Evolutionary conservation across 2,329 filamentous ascomycete species (phyloP).

Genomic region (Botrytis tulipae): DNA sequence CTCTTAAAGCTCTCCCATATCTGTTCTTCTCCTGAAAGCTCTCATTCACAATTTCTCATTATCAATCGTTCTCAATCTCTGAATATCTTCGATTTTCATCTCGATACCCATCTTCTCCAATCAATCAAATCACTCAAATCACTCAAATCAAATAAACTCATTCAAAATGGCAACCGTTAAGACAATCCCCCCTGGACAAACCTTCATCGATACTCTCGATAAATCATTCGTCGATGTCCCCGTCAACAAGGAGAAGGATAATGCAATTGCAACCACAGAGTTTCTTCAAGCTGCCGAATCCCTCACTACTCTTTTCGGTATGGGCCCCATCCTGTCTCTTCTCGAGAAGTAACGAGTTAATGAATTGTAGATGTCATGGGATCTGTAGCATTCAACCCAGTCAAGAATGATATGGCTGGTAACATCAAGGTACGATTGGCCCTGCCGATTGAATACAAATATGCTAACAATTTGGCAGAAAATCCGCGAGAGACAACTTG

Average conservation of each 20-base stretch:
- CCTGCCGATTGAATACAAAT: slow-evolving; percentile 1
- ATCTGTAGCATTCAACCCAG: slow-evolving; percentile 77
- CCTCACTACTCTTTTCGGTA: slow-evolving; percentile 83
- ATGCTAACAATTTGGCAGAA: slow-evolving; percentile 56
- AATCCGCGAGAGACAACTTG: slow-evolving; percentile 78
- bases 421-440: slow-evolving; percentile 77
- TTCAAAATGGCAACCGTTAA: slow-evolving; percentile 32
- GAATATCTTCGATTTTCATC: too few relatives aligned
- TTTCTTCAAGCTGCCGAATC: slow-evolving; percentile 92
- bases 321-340: neutral
- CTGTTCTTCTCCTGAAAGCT: neutral
- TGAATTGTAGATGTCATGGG: slow-evolving; percentile 56
- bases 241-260: slow-evolving; percentile 68
- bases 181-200: slow-evolving; percentile 44
- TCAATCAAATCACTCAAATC: neutral
- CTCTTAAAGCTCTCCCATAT: neutral
- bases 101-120: neutral
- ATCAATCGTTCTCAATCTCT: neutral
- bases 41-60: neutral
- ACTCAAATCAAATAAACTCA: neutral
- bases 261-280: slow-evolving; percentile 76
- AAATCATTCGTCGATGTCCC: slow-evolving; percentile 82
- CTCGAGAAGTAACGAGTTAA: neutral
- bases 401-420: slow-evolving; percentile 86
- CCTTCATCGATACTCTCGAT: slow-evolving; percentile 83